Percentiles rank a stretch among this genome's conserved stretches.
phyloP scores from a whole-genome alignment of 2,329 filamentous ascomycete species.

The Fusarium buxicola region DNA sequence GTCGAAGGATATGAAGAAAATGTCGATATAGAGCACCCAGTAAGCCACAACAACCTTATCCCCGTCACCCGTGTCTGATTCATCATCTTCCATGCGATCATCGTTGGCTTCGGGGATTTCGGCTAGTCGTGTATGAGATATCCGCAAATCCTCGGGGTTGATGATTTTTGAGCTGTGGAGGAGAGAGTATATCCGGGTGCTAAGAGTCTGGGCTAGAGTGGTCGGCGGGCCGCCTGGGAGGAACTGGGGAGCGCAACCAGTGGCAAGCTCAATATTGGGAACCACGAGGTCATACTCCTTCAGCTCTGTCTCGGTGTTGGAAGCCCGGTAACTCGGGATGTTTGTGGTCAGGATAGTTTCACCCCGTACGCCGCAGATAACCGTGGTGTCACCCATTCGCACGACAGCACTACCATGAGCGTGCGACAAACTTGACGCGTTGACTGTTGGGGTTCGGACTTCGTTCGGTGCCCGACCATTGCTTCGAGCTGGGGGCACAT shows the following conservation, averaged over 20 bases:
- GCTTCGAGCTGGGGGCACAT: constrained; percentile 71
- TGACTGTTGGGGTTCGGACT: constrained; percentile 78
- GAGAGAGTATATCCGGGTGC: constrained; percentile 81
- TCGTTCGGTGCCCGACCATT: constrained; percentile 81
- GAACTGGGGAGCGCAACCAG: constrained; percentile 87
- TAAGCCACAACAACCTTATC: constrained; percentile 77
- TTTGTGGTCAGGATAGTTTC: constrained; percentile 83
- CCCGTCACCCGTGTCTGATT: constrained; percentile 48
- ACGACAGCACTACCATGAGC: constrained; percentile 92
- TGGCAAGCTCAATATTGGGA: constrained; percentile 92
- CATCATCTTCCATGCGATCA: constrained; percentile 54
- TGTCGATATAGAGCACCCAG: constrained; percentile 94
- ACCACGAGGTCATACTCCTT: constrained; percentile 80
- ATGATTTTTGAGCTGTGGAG: constrained; percentile 79
- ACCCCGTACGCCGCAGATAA: constrained; percentile 91
- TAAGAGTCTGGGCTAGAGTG: constrained; percentile 84
- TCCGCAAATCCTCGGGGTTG: constrained; percentile 74
- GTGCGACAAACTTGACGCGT: constrained; percentile 87
- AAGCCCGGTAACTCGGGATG: constrained; percentile 73
- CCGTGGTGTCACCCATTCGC: constrained; percentile 87
- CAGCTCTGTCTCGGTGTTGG: constrained; percentile 60
- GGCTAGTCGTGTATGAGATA: constrained; percentile 71
- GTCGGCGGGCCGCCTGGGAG: constrained; percentile 86
- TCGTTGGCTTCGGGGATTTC: constrained; percentile 62
- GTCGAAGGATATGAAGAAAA: constrained; percentile 94